phyloP scores from a whole-genome alignment of 352 stramenopile genomes.

The Globisporangium takayamanum region DNA sequence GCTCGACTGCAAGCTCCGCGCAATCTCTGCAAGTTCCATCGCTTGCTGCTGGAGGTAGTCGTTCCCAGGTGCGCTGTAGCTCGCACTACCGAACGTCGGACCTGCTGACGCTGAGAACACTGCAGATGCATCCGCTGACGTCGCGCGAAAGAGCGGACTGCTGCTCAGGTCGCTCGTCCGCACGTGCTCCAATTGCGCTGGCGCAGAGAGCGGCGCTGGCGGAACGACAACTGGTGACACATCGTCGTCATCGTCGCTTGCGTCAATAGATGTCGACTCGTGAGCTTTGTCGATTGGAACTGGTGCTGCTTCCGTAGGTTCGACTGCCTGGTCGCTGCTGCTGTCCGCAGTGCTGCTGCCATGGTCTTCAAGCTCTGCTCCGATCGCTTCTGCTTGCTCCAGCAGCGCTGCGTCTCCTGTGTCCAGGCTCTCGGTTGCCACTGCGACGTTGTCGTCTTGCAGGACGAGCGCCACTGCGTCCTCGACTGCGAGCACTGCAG shows the following conservation, averaged over 20 bases:
- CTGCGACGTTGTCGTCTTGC: not conserved
- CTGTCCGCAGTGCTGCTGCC: not conserved
- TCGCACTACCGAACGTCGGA: conserved; percentile 14
- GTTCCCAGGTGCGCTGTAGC: conserved; percentile 14
- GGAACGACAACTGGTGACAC: not conserved
- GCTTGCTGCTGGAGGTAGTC: conserved; percentile 52
- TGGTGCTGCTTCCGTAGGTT: too few species aligned
- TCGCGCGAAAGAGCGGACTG: not conserved
- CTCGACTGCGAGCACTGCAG: not conserved
- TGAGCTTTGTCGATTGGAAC: too few species aligned
- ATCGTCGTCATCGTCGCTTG: not conserved
- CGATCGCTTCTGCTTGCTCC: not conserved
- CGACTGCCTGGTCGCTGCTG: not conserved
- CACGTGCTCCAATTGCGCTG: conserved; percentile 7
- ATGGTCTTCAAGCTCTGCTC: not conserved
- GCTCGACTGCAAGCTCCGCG: conserved; percentile 52
- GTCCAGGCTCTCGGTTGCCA: too few species aligned
- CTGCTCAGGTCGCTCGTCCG: conserved; percentile 3
- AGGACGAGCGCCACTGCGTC: not conserved
- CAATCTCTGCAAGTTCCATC: conserved; percentile 58
- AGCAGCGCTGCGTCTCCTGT: not conserved
- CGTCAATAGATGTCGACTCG: not conserved
- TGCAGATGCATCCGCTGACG: conserved; percentile 18
- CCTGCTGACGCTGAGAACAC: conserved; percentile 7
- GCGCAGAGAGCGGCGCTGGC: conserved; percentile 12